Evolutionary conservation across 345 rosid genomes (phyloP).

Genomic region (Syzygium oleosum): DNA sequence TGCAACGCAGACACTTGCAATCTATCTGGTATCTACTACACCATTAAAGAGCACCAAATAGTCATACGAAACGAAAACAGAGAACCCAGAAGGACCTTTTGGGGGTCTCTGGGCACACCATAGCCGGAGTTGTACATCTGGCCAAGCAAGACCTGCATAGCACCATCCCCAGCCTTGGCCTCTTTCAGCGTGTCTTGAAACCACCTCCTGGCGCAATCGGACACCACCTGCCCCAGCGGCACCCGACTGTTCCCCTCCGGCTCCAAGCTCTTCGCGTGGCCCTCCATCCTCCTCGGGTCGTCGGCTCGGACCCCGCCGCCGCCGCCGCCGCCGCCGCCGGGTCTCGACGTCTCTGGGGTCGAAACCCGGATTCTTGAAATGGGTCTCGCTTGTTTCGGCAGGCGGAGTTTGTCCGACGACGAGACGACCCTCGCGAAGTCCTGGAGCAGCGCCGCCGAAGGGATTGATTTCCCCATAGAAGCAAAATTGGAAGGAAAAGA

Average conservation of each 20-base stretch:
- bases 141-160: constrained; percentile 78
- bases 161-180: constrained; percentile 62
- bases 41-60: background rate
- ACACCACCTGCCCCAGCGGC: constrained; percentile 59
- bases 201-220: constrained; percentile 66
- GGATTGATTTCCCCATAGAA: constrained; percentile 58
- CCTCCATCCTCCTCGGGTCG: constrained; percentile 29
- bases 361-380: constrained; percentile 13
- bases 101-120: constrained; percentile 62
- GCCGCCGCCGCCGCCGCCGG: constrained; percentile 21
- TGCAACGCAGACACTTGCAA: background rate
- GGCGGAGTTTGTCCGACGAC: constrained; percentile 31
- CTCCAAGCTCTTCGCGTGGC: background rate
- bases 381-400: constrained; percentile 18
- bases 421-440: constrained; percentile 31
- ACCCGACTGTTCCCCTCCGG: constrained; percentile 20
- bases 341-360: background rate
- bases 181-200: constrained; percentile 68
- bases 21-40: background rate
- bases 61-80: background rate
- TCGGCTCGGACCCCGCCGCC: background rate
- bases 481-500: background rate
- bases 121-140: constrained; percentile 80
- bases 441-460: constrained; percentile 29
- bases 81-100: constrained; percentile 33